phyloP scores from a whole-genome alignment of 495 filamentous ascomycete genomes.

The Rhypophila decipiens region DNA sequence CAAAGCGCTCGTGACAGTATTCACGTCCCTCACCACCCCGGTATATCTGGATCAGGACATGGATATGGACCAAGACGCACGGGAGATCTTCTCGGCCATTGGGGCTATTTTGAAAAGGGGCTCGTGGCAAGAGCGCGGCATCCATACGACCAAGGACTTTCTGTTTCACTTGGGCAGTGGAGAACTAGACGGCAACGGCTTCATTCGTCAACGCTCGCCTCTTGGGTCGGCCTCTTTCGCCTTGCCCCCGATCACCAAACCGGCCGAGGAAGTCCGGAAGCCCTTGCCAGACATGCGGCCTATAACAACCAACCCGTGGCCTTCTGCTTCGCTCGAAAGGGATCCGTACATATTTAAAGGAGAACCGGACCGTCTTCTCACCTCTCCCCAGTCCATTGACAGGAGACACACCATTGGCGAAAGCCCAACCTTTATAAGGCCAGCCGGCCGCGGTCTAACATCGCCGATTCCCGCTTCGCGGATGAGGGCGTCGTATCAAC shows the following conservation, averaged over 20 bases:
- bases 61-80: constrained; percentile 30
- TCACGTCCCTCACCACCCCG: constrained; percentile 34
- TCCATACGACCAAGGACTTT: constrained; percentile 37
- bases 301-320: constrained; percentile 33
- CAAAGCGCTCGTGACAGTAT: constrained; percentile 38
- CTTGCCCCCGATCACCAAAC: constrained; percentile 26
- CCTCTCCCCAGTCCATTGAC: constrained; percentile 27
- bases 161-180: constrained; percentile 38
- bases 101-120: constrained; percentile 28
- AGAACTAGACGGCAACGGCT: constrained; percentile 37
- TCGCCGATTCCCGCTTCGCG: constrained; percentile 45
- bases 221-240: constrained; percentile 19
- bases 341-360: constrained; percentile 28
- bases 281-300: constrained; percentile 38
- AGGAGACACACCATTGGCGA: constrained; percentile 45
- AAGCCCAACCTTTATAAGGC: constrained; percentile 36
- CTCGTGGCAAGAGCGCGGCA: constrained; percentile 37
- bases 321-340: constrained; percentile 15
- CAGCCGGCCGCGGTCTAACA: constrained; percentile 28
- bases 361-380: constrained; percentile 25
- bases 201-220: constrained; percentile 36
- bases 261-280: constrained; percentile 29
- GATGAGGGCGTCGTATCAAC: constrained; percentile 63
- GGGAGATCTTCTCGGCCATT: constrained; percentile 27
- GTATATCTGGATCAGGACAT: constrained; percentile 35